Conservation (phyloP, 1,284 basidiomycete species). For the Gymnopus androsaceus region DNA sequence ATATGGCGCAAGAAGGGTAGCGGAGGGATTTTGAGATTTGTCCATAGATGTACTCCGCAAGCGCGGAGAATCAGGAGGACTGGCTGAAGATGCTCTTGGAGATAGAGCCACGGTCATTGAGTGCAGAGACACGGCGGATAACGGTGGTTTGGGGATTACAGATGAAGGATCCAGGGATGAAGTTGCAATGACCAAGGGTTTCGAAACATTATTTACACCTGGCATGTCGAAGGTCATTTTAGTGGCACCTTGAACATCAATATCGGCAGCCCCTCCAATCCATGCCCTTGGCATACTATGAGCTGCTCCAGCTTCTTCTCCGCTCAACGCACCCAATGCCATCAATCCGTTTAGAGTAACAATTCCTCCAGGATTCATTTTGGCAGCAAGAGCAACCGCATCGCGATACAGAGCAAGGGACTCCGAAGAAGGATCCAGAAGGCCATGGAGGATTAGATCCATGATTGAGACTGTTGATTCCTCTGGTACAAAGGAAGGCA, state of each 20-base stretch:
- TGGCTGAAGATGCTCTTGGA: background rate
- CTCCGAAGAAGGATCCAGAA: constrained; percentile 5
- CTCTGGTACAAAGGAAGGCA: background rate
- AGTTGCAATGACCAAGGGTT: background rate
- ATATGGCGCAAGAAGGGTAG: too few relatives aligned
- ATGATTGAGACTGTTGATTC: background rate
- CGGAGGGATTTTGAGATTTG: too few relatives aligned
- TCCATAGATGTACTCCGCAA: too few relatives aligned
- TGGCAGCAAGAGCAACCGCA: background rate
- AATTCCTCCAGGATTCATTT: background rate
- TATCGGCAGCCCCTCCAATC: constrained; percentile 7
- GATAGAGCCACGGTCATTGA: background rate
- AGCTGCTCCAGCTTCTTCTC: background rate
- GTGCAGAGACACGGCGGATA: constrained; percentile 5
- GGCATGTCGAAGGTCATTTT: too few relatives aligned
- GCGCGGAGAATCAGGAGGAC: background rate
- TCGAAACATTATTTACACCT: background rate
- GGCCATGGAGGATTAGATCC: constrained; percentile 4
- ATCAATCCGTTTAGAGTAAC: background rate
- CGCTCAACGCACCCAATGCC: background rate
- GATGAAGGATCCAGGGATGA: background rate
- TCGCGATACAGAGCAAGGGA: background rate
- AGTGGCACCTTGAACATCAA: constrained; percentile 3
- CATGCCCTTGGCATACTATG: constrained; percentile 7
- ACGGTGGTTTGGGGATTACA: background rate